Evolutionary conservation across 1,139 yeast species (phyloP).

Genomic region (Hansenula anomala): DNA sequence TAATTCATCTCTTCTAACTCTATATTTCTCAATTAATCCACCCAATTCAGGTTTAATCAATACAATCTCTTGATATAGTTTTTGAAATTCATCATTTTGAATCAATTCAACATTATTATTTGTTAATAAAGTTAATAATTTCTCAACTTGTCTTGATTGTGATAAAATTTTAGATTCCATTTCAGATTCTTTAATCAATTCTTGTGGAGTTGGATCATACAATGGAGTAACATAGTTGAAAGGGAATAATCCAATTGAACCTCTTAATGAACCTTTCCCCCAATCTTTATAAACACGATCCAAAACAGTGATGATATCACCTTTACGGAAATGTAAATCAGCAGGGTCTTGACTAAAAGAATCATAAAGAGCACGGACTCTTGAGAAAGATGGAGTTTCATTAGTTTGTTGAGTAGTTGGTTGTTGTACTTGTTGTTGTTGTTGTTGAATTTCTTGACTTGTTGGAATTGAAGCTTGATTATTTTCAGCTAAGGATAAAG

Average conservation of each 20-base stretch:
- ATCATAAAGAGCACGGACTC: constrained; percentile 85
- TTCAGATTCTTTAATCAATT: constrained; percentile 36
- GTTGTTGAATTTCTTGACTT: constrained; percentile 5
- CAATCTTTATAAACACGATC: constrained; percentile 91
- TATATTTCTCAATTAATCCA: constrained; percentile 67
- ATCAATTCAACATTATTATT: constrained; percentile 19
- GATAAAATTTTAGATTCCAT: constrained; percentile 41
- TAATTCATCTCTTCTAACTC: constrained; percentile 68
- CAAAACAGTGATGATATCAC: constrained; percentile 76
- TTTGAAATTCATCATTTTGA: constrained; percentile 37
- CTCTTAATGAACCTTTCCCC: constrained; percentile 89
- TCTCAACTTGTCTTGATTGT: constrained; percentile 56
- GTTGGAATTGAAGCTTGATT: constrained; percentile 7
- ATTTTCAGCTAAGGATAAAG: constrained; percentile 65
- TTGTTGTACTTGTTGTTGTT: constrained; percentile 1
- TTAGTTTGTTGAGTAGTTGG: neutral
- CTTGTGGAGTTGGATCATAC: constrained; percentile 58
- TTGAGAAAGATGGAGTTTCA: constrained; percentile 20
- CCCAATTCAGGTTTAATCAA: constrained; percentile 74
- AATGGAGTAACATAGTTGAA: constrained; percentile 85
- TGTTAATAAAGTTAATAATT: constrained; percentile 54
- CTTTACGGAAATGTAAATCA: constrained; percentile 66
- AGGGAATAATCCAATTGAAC: constrained; percentile 88
- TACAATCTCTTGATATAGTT: constrained; percentile 62
- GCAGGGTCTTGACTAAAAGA: constrained; percentile 66